Evolutionary conservation across 768 basidiomycete species (phyloP).

Genomic region (Nevesoporus exiguus): DNA sequence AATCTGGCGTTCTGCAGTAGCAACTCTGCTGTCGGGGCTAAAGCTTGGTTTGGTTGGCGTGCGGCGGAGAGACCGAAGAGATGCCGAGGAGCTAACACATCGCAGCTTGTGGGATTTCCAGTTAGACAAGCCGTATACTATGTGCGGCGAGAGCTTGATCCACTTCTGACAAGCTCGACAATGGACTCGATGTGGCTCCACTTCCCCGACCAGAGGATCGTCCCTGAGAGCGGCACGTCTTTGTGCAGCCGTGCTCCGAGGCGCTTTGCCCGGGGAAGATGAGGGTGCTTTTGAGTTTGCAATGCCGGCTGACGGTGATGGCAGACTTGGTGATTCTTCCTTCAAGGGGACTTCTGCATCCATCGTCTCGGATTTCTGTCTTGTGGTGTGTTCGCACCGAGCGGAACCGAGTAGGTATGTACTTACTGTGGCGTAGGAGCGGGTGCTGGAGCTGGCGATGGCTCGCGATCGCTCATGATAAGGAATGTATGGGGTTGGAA

Average conservation of each 20-base stretch:
- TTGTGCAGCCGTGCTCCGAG: slow-evolving; percentile 36
- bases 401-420: neutral
- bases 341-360: slow-evolving; percentile 7
- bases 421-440: slow-evolving; percentile 16
- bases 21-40: slow-evolving; percentile 58
- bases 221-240: slow-evolving; percentile 49
- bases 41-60: slow-evolving; percentile 17
- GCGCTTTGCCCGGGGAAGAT: slow-evolving; percentile 15
- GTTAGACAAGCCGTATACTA: slow-evolving; percentile 43
- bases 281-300: neutral
- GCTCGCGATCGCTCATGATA: slow-evolving; percentile 28
- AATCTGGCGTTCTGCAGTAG: slow-evolving; percentile 60
- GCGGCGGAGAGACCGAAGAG: slow-evolving; percentile 13
- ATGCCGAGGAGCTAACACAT: slow-evolving; percentile 45
- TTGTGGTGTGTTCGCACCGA: slow-evolving; percentile 12
- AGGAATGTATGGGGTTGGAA: slow-evolving; percentile 27
- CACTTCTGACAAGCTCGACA: slow-evolving; percentile 64
- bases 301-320: slow-evolving; percentile 7
- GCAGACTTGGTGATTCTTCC: slow-evolving; percentile 10
- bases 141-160: slow-evolving; percentile 46
- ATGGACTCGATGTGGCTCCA: slow-evolving; percentile 48
- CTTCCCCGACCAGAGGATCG: slow-evolving; percentile 50
- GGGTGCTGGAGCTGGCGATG: neutral
- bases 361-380: slow-evolving; percentile 5
- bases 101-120: slow-evolving; percentile 53